Conservation (phyloP, 2,329 filamentous ascomycete species). For the Talaromyces sp. region DNA sequence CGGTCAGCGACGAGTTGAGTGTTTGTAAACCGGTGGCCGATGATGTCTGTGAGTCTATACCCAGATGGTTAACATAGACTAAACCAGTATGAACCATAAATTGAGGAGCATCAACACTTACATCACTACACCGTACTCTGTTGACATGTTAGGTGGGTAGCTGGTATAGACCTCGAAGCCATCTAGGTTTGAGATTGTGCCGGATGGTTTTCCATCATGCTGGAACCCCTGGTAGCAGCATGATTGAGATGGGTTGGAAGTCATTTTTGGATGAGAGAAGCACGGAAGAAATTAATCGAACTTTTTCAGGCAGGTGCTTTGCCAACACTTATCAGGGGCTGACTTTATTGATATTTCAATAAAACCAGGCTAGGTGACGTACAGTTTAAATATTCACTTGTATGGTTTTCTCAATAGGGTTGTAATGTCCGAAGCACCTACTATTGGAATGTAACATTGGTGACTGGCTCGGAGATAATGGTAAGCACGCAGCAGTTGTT, state of each 20-base stretch:
- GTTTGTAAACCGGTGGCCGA: slow-evolving; percentile 1
- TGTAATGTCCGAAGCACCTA: too few relatives aligned
- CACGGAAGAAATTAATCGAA: background rate
- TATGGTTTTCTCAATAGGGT: too few relatives aligned
- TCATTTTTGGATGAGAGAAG: background rate
- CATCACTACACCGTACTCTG: background rate
- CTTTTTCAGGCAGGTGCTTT: background rate
- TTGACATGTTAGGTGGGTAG: background rate
- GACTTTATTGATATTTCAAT: too few relatives aligned
- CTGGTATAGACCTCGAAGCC: slow-evolving; percentile 2
- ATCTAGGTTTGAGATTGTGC: background rate
- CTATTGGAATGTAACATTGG: too few relatives aligned
- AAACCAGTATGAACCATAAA: background rate
- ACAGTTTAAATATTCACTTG: too few relatives aligned
- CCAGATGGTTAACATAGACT: background rate
- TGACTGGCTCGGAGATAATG: too few relatives aligned
- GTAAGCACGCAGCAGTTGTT: too few relatives aligned
- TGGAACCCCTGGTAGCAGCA: slow-evolving; percentile 1
- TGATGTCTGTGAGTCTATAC: slow-evolving; percentile 1
- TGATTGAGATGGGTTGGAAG: background rate
- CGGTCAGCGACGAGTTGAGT: slow-evolving; percentile 2
- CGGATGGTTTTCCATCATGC: background rate
- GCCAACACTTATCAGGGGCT: too few relatives aligned
- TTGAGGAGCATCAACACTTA: background rate
- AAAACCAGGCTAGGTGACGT: too few relatives aligned